Conservation (phyloP, 768 basidiomycete genomes). For the Gloeopeniophorella convolvens region DNA sequence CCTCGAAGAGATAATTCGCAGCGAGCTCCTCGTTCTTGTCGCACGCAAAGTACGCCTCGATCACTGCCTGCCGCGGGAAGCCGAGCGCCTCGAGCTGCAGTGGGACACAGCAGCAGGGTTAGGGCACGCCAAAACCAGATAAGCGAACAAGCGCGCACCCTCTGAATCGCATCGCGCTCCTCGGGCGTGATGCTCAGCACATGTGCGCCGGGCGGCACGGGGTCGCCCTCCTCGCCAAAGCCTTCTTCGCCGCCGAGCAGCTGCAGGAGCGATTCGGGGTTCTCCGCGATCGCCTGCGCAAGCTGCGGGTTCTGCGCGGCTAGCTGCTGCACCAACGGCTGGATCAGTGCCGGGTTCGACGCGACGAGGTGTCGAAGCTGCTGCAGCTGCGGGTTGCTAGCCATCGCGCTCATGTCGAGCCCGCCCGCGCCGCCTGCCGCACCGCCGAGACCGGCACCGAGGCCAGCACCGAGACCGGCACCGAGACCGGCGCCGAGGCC, state of each 20-base stretch:
- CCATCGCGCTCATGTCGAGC: constrained; percentile 47
- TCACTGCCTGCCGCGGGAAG: constrained; percentile 71
- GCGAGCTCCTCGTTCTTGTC: constrained; percentile 97
- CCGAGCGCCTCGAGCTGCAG: constrained; percentile 78
- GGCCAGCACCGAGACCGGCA: constrained; percentile 28
- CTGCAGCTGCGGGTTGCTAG: constrained; percentile 56
- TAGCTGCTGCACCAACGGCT: constrained; percentile 80
- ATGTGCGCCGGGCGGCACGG: constrained; percentile 42
- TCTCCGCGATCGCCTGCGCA: constrained; percentile 55
- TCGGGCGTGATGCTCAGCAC: constrained; percentile 77
- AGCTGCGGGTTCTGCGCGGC: constrained; percentile 67
- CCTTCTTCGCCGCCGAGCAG: constrained; percentile 47
- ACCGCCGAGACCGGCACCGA: constrained; percentile 29
- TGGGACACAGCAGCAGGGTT: background rate
- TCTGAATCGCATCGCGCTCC: constrained; percentile 81
- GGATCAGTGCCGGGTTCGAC: constrained; percentile 73
- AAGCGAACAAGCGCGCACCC: constrained; percentile 50
- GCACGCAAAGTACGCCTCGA: constrained; percentile 91
- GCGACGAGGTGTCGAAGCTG: constrained; percentile 67
- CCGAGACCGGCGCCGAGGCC: constrained; percentile 29
- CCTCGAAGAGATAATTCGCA: constrained; percentile 88
- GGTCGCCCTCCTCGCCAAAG: constrained; percentile 35
- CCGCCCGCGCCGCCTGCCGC: constrained; percentile 33
- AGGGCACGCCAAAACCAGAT: background rate
- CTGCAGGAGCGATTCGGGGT: constrained; percentile 65